Percentiles rank a stretch among this genome's conserved stretches.
Conservation (phyloP, 2,329 filamentous ascomycete species). For the Thielaviopsis euricoi region DNA sequence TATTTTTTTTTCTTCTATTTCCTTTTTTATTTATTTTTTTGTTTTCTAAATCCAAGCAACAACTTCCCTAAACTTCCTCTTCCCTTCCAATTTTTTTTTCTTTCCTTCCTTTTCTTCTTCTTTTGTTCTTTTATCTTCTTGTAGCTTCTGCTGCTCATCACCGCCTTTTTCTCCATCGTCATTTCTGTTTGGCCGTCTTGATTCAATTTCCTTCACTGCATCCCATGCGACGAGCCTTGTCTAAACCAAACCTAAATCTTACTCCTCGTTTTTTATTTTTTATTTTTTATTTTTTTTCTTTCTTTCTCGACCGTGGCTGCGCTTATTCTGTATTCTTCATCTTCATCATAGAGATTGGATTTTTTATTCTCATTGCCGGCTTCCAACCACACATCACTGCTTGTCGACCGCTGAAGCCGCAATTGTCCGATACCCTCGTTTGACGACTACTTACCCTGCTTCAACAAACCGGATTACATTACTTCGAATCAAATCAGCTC, state of each 20-base stretch:
- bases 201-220: not conserved
- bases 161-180: constrained; percentile 1
- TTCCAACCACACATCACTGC: not conserved
- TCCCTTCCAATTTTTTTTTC: not conserved
- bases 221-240: not conserved
- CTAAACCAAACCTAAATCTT: not conserved
- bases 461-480: too few relatives aligned
- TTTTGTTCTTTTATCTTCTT: not conserved
- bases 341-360: not conserved
- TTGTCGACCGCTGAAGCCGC: not conserved
- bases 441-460: not conserved
- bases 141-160: constrained; percentile 1
- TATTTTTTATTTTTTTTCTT: too few relatives aligned
- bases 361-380: not conserved
- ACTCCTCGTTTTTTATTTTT: not conserved
- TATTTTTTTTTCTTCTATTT: not conserved
- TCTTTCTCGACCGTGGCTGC: not conserved
- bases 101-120: not conserved
- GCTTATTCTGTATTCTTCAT: not conserved
- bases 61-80: constrained; percentile 11
- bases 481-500: too few relatives aligned
- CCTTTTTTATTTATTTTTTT: not conserved
- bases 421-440: not conserved
- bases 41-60: not conserved
- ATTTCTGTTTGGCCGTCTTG: constrained; percentile 7